phyloP scores from a whole-genome alignment of 495 filamentous ascomycete genomes.

The Venustampulla echinocandica region DNA sequence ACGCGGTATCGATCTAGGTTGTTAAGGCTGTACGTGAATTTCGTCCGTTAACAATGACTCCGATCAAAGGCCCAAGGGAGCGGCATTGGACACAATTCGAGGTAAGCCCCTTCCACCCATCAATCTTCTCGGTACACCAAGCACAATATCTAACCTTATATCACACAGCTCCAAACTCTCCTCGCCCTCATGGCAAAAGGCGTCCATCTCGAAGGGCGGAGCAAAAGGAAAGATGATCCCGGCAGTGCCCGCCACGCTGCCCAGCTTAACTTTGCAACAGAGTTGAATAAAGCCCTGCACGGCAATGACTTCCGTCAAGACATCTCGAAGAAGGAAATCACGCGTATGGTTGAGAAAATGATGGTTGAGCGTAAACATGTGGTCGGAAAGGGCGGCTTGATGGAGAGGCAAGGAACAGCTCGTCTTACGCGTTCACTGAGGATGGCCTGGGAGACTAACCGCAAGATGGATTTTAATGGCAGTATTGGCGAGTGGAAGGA shows the following conservation, averaged over 20 bases:
- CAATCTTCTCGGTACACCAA: background rate
- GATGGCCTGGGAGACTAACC: conserved; percentile 5
- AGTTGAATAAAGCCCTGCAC: conserved; percentile 22
- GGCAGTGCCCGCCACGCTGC: conserved; percentile 1
- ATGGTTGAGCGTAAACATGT: conserved; percentile 4
- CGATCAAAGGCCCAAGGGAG: too few species aligned
- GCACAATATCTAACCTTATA: conserved; percentile 8
- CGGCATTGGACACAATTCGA: conserved; percentile 17
- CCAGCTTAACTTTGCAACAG: conserved; percentile 15
- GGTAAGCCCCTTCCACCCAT: conserved; percentile 6
- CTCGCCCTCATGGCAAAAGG: conserved; percentile 18
- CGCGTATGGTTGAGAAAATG: conserved; percentile 5
- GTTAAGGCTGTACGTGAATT: too few species aligned
- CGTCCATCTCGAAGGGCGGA: conserved; percentile 3
- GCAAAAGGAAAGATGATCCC: conserved; percentile 1
- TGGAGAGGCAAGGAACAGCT: background rate
- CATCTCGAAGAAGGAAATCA: conserved; percentile 18
- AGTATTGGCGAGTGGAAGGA: conserved; percentile 13
- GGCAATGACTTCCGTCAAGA: conserved; percentile 14
- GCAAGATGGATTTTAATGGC: conserved; percentile 11
- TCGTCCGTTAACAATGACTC: too few species aligned
- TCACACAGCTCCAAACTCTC: conserved; percentile 20
- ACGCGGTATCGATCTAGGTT: too few species aligned
- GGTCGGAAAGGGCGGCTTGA: conserved; percentile 5
- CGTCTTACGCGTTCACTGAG: conserved; percentile 12